A percentile compares a stretch with the other conserved stretches of the same genome.
Evolutionary conservation across 441 rosid genomes (phyloP).

Genomic region (Corymbia citriodora): DNA sequence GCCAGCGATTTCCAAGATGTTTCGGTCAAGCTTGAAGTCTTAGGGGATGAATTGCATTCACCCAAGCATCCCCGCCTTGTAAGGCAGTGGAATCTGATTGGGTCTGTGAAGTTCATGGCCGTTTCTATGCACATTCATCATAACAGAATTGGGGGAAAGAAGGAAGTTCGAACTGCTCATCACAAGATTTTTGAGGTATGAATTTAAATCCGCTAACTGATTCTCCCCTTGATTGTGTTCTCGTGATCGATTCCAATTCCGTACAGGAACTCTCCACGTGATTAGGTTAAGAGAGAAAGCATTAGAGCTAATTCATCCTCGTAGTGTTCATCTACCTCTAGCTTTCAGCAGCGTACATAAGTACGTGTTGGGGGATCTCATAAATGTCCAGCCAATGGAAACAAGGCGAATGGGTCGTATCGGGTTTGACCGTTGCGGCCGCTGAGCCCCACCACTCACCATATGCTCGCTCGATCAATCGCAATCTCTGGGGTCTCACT

Average conservation of each 20-base stretch:
- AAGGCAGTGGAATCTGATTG: neutral
- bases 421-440: too few species aligned
- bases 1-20: neutral
- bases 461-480: too few species aligned
- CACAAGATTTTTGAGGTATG: neutral
- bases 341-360: neutral
- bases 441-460: too few species aligned
- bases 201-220: neutral
- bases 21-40: neutral
- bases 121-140: neutral
- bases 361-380: neutral
- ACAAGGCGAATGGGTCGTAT: too few species aligned
- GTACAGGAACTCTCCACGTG: neutral
- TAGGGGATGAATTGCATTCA: neutral
- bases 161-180: neutral
- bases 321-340: neutral
- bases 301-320: neutral
- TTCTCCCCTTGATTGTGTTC: neutral
- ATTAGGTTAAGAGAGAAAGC: neutral
- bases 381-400: neutral
- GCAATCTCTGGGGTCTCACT: too few species aligned
- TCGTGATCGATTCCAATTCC: neutral
- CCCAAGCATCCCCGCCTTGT: neutral
- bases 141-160: neutral
- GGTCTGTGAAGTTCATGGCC: neutral